Conservation (phyloP, 2,329 filamentous ascomycete genomes). For the Ceratocystis smalleyi region DNA sequence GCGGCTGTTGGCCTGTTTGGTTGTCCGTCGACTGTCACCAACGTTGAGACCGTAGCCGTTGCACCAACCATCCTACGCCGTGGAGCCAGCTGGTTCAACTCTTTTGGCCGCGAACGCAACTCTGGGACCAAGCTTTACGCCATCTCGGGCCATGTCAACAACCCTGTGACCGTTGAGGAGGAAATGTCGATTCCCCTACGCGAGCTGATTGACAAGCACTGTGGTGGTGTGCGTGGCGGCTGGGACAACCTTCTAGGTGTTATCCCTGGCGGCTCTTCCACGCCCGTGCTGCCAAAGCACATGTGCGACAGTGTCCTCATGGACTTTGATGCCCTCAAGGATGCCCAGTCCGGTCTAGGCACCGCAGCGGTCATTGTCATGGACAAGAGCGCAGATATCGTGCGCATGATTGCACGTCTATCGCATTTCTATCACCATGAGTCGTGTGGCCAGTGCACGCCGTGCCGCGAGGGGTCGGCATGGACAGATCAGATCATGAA, state of each 20-base stretch:
- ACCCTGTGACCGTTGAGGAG: constrained; percentile 94
- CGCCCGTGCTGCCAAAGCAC: constrained; percentile 78
- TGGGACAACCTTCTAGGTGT: constrained; percentile 96
- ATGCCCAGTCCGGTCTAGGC: constrained; percentile 90
- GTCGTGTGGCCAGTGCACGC: constrained; percentile 95
- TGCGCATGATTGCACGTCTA: constrained; percentile 81
- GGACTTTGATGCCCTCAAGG: constrained; percentile 98
- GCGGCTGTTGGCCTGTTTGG: constrained; percentile 95
- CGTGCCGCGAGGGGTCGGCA: constrained; percentile 97
- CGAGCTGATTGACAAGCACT: constrained; percentile 96
- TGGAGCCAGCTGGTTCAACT: constrained; percentile 81
- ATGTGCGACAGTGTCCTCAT: constrained; percentile 92
- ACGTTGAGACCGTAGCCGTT: constrained; percentile 93
- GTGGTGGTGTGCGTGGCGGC: constrained; percentile 85
- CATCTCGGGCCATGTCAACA: constrained; percentile 97
- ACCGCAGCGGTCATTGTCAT: constrained; percentile 97
- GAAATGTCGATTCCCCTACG: constrained; percentile 97
- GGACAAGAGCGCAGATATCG: constrained; percentile 94
- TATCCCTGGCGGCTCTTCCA: constrained; percentile 93
- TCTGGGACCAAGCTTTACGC: constrained; percentile 95
- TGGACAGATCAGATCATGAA: constrained; percentile 99
- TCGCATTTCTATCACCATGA: constrained; percentile 98
- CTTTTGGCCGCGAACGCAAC: constrained; percentile 91
- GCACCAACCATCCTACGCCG: constrained; percentile 90
- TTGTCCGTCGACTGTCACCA: constrained; percentile 93